Evolutionary conservation across 306 rosid species (phyloP).

Genomic region (Cicer chorassanicum): DNA sequence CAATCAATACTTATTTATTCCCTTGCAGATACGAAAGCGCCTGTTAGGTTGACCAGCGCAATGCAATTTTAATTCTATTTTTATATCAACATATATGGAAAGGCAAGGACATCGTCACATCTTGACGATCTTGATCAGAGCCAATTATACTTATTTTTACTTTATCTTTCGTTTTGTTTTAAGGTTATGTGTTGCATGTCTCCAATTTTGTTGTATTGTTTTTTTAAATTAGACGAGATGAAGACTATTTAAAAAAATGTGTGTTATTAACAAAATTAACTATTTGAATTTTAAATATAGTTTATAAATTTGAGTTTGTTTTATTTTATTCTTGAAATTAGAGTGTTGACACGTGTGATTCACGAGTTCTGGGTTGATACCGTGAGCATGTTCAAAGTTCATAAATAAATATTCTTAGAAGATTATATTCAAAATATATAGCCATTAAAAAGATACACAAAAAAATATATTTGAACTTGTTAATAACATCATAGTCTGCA

Average conservation of each 20-base stretch:
- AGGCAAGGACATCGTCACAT: slow-evolving; percentile 9
- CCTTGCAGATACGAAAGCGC: slow-evolving; percentile 46
- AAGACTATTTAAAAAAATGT: background rate
- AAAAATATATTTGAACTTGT: too few relatives aligned
- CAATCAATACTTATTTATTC: background rate
- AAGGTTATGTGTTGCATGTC: background rate
- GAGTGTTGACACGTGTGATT: too few relatives aligned
- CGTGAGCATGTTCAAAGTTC: too few relatives aligned
- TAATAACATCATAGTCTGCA: too few relatives aligned
- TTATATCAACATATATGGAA: background rate
- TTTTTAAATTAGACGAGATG: slow-evolving; percentile 20
- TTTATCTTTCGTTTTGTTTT: background rate
- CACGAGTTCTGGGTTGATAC: too few relatives aligned
- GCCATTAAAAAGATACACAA: too few relatives aligned
- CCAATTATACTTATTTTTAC: slow-evolving; percentile 3
- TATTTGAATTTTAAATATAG: too few relatives aligned
- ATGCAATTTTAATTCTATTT: background rate
- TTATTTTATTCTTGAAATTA: too few relatives aligned
- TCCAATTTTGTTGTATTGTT: background rate
- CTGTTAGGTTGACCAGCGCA: slow-evolving; percentile 28
- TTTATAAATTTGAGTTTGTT: too few relatives aligned
- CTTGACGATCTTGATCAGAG: background rate
- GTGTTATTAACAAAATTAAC: background rate
- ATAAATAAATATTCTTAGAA: too few relatives aligned
- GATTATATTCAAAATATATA: too few relatives aligned